A percentile compares a stretch with the other conserved stretches of the same genome.
These are phyloP conservation scores for Heterobasidion irregulare DNA, from an alignment of 1,284 basidiomycete genomes.

Conservation along the genomic window DNA sequence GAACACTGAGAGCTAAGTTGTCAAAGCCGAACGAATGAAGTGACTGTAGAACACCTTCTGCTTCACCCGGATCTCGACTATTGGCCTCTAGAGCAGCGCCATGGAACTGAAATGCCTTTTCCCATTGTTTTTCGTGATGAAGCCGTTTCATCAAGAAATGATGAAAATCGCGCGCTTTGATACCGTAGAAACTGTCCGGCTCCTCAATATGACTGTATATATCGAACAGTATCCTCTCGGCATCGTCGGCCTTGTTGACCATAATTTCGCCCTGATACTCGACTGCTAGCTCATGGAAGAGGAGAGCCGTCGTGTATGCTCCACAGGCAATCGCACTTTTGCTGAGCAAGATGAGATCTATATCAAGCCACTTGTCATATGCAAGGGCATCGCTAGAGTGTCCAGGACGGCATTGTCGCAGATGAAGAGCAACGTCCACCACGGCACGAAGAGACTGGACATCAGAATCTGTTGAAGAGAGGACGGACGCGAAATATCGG, in stretches of 20 bases:
- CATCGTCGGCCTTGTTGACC: slow-evolving; percentile 16
- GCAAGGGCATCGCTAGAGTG: slow-evolving; percentile 43
- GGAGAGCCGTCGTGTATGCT: slow-evolving; percentile 80
- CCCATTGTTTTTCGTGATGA: slow-evolving; percentile 90
- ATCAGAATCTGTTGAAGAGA: slow-evolving; percentile 35
- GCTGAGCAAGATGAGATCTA: slow-evolving; percentile 71
- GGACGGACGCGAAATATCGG: slow-evolving; percentile 53
- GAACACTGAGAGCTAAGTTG: slow-evolving; percentile 61
- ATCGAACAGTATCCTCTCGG: slow-evolving; percentile 73
- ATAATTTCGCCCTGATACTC: slow-evolving; percentile 31
- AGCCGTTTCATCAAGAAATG: slow-evolving; percentile 78
- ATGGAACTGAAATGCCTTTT: slow-evolving; percentile 84
- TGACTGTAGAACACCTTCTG: slow-evolving; percentile 59
- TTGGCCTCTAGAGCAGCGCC: slow-evolving; percentile 75
- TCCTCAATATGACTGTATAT: slow-evolving; percentile 96
- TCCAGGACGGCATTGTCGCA: slow-evolving; percentile 57
- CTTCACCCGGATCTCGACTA: slow-evolving; percentile 26
- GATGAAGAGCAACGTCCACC: slow-evolving; percentile 74
- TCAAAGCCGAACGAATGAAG: slow-evolving; percentile 88
- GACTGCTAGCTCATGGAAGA: slow-evolving; percentile 80
- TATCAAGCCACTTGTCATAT: slow-evolving; percentile 78
- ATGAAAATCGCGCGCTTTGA: slow-evolving; percentile 68
- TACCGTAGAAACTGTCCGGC: slow-evolving; percentile 96
- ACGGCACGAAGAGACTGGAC: slow-evolving; percentile 52
- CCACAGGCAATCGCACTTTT: slow-evolving; percentile 71